Evolutionary conservation across 108 stramenopile genomes (phyloP), one percentile per base, ranked within the genome.

Genomic region (Nitzschia sp.): DNA sequence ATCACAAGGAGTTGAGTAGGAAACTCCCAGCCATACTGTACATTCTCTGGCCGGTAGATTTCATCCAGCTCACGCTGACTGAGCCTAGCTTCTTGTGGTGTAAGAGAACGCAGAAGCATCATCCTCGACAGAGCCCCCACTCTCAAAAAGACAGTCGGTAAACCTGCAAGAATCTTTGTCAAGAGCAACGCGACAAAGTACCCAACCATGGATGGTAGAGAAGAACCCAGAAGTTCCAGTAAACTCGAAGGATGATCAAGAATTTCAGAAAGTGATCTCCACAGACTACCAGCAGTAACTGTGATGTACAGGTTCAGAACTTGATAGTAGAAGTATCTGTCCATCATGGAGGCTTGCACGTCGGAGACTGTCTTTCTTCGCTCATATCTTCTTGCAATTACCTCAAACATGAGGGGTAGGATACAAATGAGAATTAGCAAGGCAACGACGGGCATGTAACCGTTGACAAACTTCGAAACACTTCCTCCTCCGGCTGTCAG

Each of bases 281-380:
- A 63, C 27, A 95, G 55, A 66, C 88, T 86, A 48, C 96, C 96
- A 6, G 91, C 87, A 19, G 91, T 92, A 2, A 95, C 91, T 25
- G 94, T 83, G 64, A 97, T 84, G 78, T 89, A 97, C 56, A 94
- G 77, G 62, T 94, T 93, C 28, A 89, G 83, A 32, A 96, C 71
- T 71, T 92, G 93, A 73, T 91, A 97, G 71, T 91, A 91, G 73
- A 97, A 95, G 75, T 88, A 93, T 27, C 96, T 78, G 8, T 76
- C 74, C 45, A 94, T 72, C 57, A 97, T 90, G n/a, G 87, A 90
- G 25, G 60, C 50, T 64, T 97, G 93, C 11, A 94, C 80, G 53
- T 92, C 93, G 22, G 85, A 85, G 28, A 79, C 68, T 21, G 88
- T 83, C 69, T 93, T 94, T 32, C 92, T 68, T 32, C 83, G 73